phyloP scores from a whole-genome alignment of 2,329 filamentous ascomycete species.

The Penicillium olsonii region DNA sequence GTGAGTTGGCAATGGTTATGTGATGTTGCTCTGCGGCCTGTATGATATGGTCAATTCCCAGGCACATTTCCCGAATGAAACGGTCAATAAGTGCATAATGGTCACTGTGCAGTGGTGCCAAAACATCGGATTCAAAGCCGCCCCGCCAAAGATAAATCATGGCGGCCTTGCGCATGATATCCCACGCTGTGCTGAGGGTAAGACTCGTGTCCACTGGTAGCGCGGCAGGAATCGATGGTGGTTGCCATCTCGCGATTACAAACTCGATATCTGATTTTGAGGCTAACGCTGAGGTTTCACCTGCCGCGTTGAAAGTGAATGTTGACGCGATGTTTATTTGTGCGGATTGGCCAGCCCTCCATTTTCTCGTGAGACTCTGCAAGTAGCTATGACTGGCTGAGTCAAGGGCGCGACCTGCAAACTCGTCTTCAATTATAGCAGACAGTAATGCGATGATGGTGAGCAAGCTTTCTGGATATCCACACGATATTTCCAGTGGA shows the following conservation, averaged over 20 bases:
- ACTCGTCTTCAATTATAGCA: background rate
- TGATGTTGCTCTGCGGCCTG: background rate
- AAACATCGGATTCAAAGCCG: background rate
- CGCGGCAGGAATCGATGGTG: background rate
- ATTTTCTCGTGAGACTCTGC: background rate
- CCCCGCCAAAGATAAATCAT: background rate
- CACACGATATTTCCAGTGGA: background rate
- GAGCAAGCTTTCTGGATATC: background rate
- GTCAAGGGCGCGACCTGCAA: background rate
- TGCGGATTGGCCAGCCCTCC: background rate
- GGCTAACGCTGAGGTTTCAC: too few relatives aligned
- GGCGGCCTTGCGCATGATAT: background rate
- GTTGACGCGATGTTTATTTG: background rate
- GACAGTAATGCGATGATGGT: background rate
- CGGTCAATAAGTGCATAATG: background rate
- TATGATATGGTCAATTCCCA: background rate
- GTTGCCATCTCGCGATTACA: background rate
- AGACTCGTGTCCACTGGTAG: background rate
- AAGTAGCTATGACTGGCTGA: too few relatives aligned
- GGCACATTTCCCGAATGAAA: background rate
- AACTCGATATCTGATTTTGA: too few relatives aligned
- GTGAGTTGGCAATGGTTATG: background rate
- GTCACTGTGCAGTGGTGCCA: background rate
- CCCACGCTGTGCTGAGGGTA: background rate
- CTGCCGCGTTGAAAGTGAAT: background rate